Base-by-base conservation (phyloP, 2,329 filamentous ascomycete genomes). In the Chlorencoelia australis region DNA sequence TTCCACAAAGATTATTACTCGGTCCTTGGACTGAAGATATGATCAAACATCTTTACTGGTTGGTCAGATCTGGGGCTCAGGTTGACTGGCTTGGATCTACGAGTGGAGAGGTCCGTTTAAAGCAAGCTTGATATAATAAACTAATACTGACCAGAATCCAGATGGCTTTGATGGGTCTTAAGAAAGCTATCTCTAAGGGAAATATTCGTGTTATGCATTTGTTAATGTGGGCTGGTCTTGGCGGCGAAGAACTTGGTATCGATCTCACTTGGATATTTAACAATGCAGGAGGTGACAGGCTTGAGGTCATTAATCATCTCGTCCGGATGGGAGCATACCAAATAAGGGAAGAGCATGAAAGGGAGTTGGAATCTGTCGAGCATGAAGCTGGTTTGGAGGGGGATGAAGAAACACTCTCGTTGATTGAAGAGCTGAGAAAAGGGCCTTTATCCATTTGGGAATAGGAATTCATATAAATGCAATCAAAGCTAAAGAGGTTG, bases 21-120 rank as follows among this genome's bases (percentile, higher is more conserved):
- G 51, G 54, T 8, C 53, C 53, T 7, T 58, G 54, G 54, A 39
- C 41, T 10, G 45, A 55, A 18, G 46, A 47, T 1, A 40, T 42
- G 21, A 31, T 52, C 5, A 41, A 39, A 19, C 37, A 46, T 36
- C 42, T 58, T 7, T 58, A 47, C 34, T 55, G 53, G 49, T 31
- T 56, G 7, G 40, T 47, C 8, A 49, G 46, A 22, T 48, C 45
- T 20, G 48, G 52, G 18, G 54, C 47, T 14, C 25, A 20, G 20
- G 43, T 58, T 28, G 42, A 52, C 22, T 53, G 45, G 43, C 15
- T 44, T 6, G 44, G 30, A 3, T 52, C 51, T 4, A 55, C 47
- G 4, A 46, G 38, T 38, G 52, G 53, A 8, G 55, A 58, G 44
- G 53, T 52, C 44, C 31, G 41, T 37, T 22, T 14, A 39, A 18